These are phyloP conservation scores for Xerocomus minutiporus DNA, from an alignment of 1,284 basidiomycete species.

Conservation along the genomic window DNA sequence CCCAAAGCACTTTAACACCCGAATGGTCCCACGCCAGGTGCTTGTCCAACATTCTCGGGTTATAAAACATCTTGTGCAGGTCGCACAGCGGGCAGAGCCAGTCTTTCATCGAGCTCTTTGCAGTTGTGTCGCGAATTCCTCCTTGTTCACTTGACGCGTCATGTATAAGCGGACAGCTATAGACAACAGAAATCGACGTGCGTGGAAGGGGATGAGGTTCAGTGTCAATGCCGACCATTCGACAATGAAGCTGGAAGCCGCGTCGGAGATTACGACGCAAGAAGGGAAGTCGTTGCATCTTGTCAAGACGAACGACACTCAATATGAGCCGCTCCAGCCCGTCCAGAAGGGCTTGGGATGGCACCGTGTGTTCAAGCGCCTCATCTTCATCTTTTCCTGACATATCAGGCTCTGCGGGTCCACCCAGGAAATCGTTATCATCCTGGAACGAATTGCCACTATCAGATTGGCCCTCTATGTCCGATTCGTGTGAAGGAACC, in stretches of 20 bases:
- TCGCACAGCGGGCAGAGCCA: conserved; percentile 65
- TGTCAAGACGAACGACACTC: conserved; percentile 18
- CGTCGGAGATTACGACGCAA: conserved; percentile 45
- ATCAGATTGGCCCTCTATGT: conserved; percentile 6
- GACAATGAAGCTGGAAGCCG: conserved; percentile 42
- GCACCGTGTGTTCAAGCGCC: conserved; percentile 5
- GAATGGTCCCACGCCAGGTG: conserved; percentile 57
- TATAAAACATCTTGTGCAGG: conserved; percentile 45
- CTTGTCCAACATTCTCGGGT: conserved; percentile 44
- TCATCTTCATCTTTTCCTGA: conserved; percentile 13
- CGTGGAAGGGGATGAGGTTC: conserved; percentile 13
- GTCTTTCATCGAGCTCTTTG: conserved; percentile 22
- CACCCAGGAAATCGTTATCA: conserved; percentile 6
- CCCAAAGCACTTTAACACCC: conserved; percentile 44
- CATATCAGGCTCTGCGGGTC: not conserved
- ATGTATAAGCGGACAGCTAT: conserved; percentile 10
- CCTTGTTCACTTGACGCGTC: conserved; percentile 3
- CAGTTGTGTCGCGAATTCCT: not conserved
- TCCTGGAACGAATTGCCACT: not conserved
- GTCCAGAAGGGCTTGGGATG: conserved; percentile 23
- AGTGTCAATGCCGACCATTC: conserved; percentile 16
- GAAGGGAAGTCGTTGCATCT: conserved; percentile 45
- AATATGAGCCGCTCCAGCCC: conserved; percentile 19
- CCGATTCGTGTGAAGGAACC: not conserved
- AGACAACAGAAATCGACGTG: conserved; percentile 30